phyloP scores from a whole-genome alignment of 2,329 filamentous ascomycete species.

The Diaporthe batatas region DNA sequence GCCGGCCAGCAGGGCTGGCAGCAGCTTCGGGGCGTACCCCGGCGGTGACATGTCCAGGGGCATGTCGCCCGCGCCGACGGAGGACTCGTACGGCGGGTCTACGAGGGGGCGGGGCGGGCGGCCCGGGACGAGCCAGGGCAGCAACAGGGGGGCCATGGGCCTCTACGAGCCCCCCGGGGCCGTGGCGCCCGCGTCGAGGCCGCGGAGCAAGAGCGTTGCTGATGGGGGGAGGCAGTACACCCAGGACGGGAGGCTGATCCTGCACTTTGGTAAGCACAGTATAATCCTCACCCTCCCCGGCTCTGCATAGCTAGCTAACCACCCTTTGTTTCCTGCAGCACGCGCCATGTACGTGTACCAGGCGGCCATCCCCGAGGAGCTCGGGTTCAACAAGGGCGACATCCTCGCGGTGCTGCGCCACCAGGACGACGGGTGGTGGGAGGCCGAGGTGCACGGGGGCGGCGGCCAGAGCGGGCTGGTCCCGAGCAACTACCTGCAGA shows the following conservation, averaged over 20 bases:
- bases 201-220: slow-evolving; percentile 87
- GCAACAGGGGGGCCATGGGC: slow-evolving; percentile 65
- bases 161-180: slow-evolving; percentile 65
- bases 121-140: slow-evolving; percentile 60
- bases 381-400: slow-evolving; percentile 93
- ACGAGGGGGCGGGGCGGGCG: slow-evolving; percentile 65
- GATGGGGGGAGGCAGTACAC: slow-evolving; percentile 86
- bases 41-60: slow-evolving; percentile 62
- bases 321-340: slow-evolving; percentile 72
- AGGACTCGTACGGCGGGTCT: slow-evolving; percentile 70
- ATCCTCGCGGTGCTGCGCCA: slow-evolving; percentile 88
- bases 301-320: no score
- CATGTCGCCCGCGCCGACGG: slow-evolving; percentile 54
- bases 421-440: slow-evolving; percentile 99
- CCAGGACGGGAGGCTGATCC: slow-evolving; percentile 85
- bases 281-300: neutral
- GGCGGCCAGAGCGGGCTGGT: slow-evolving; percentile 72
- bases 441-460: slow-evolving; percentile 87
- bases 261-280: slow-evolving; percentile 90
- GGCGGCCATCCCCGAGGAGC: slow-evolving; percentile 93
- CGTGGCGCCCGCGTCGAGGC: slow-evolving; percentile 58
- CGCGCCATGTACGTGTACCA: slow-evolving; percentile 95
- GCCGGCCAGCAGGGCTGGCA: slow-evolving; percentile 51
- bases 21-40: slow-evolving; percentile 43
- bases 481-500: slow-evolving; percentile 76